A percentile compares a stretch with the other conserved stretches of the same genome.
Conservation (phyloP, 2,329 filamentous ascomycete genomes). For the Coniella lustricola region DNA sequence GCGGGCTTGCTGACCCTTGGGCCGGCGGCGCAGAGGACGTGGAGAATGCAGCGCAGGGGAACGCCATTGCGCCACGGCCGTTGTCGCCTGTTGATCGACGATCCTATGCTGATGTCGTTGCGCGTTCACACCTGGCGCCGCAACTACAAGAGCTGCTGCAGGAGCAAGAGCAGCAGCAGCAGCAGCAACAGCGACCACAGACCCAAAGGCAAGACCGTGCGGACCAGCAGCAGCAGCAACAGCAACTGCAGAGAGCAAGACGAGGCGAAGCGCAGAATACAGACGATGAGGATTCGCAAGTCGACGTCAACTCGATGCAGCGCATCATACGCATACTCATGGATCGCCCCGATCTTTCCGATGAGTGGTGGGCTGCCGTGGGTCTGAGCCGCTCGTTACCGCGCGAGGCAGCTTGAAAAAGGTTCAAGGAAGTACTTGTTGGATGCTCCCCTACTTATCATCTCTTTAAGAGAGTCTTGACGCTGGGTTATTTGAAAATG, state of each 20-base stretch:
- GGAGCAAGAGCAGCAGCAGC: too few relatives aligned
- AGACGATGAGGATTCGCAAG: conserved; percentile 26
- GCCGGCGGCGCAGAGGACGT: too few relatives aligned
- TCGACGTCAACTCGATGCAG: conserved; percentile 49
- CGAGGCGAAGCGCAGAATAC: too few relatives aligned
- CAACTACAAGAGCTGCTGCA: too few relatives aligned
- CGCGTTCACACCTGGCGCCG: conserved; percentile 19
- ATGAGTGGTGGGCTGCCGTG: conserved; percentile 73
- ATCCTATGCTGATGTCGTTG: conserved; percentile 38
- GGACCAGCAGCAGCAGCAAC: conserved; percentile 24
- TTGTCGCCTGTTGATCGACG: conserved; percentile 10
- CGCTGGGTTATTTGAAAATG: too few relatives aligned
- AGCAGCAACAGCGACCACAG: too few relatives aligned
- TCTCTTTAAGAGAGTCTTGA: too few relatives aligned
- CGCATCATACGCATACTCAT: conserved; percentile 64
- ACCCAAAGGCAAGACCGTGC: conserved; percentile 1
- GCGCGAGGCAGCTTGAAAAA: conserved; percentile 27
- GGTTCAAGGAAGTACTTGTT: neutral
- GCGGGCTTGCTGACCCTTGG: too few relatives aligned
- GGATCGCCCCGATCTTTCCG: conserved; percentile 66
- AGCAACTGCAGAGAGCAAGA: too few relatives aligned
- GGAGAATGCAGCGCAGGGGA: too few relatives aligned
- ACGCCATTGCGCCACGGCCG: too few relatives aligned
- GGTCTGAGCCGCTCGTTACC: conserved; percentile 56
- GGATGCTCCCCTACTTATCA: too few relatives aligned